Evolutionary conservation across 805 yeast genomes (phyloP), one percentile per base, ranked within the genome.

Genomic region (Monosporozyma servazzii): DNA sequence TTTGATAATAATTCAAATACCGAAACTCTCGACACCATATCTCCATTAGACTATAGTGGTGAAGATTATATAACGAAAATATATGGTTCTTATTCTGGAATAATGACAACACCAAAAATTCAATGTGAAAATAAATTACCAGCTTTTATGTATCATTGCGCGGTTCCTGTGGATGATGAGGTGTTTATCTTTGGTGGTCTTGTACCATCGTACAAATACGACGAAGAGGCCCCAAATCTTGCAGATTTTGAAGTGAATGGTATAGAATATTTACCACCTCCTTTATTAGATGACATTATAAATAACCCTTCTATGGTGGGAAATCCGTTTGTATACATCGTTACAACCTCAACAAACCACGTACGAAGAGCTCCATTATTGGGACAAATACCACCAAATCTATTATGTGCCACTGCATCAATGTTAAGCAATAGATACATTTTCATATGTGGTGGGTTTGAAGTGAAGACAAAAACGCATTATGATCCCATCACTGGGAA

Each of bases 381-480:
- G 2, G 78, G 77, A 4, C 72, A 71, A 47, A 58, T 71, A 7
- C 88, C 89, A 0, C 76, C 78, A 5, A 75, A 81, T 3, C 59
- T 83, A 17, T 59, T 77, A 41, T 74, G 79, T 49, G 68, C 80
- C 61, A 58, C 71, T 8, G 74, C 77, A 6, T 71, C 78, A 6
- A 72, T 65, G 51, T 66, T 85, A 5, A 76, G 85, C 2, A 70
- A 74, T 18, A 65, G 79, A 37, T 81, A 82, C 56, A 72, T 80
- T n/a, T 74, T 84, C 56, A 74, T 75, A 54, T 83, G 78, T 59
- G 95, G 91, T 6, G 95, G 93, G 0, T 78, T 83, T 61, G 77
- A 76, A 59, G 53, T 60, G 3, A 71, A 73, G n/a, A 65, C 65
- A 15, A 66, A 70, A 20, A 62, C 69, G 10, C 50, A 54, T 11